Percentiles rank a stretch among this genome's conserved stretches.
Conservation (phyloP, 2,329 filamentous ascomycete genomes). For the Malbranchea zuffiana region DNA sequence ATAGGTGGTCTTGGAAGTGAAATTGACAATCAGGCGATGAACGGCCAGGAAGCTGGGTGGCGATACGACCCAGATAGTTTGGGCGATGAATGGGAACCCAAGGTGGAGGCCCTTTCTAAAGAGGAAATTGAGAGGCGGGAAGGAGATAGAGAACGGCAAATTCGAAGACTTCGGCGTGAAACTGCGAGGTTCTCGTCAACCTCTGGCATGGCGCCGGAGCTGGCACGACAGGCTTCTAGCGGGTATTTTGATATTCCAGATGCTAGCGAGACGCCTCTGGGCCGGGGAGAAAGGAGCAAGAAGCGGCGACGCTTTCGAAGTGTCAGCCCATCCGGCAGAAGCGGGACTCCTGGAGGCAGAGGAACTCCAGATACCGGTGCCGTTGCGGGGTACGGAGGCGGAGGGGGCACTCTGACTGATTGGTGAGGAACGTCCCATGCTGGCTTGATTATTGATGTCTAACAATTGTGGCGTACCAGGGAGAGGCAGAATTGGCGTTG, state of each 20-base stretch:
- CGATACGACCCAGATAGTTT: constrained; percentile 87
- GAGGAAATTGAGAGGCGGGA: constrained; percentile 98
- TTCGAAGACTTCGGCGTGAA: constrained; percentile 74
- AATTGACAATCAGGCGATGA: constrained; percentile 79
- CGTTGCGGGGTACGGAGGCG: constrained; percentile 59
- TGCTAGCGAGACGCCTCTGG: constrained; percentile 65
- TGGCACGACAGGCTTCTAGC: constrained; percentile 46
- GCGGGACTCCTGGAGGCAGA: constrained; percentile 57
- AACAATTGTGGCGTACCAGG: constrained; percentile 28
- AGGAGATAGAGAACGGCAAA: constrained; percentile 83
- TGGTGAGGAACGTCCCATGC: constrained; percentile 25
- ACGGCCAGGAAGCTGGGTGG: constrained; percentile 80
- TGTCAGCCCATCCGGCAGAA: constrained; percentile 64
- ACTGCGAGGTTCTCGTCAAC: constrained; percentile 87
- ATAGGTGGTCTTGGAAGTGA: constrained; percentile 57
- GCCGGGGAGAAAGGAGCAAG: constrained; percentile 82
- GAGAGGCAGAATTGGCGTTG: constrained; percentile 82
- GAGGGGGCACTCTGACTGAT: constrained; percentile 55
- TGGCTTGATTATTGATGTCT: background rate
- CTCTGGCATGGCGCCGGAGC: constrained; percentile 66
- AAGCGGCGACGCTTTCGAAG: constrained; percentile 90
- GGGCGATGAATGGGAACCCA: constrained; percentile 73
- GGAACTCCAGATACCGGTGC: constrained; percentile 63
- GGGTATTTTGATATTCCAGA: constrained; percentile 51
- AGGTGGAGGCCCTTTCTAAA: constrained; percentile 70